Conservation (phyloP, 148 eudicot genomes). For the Gaultheria prostrata region DNA sequence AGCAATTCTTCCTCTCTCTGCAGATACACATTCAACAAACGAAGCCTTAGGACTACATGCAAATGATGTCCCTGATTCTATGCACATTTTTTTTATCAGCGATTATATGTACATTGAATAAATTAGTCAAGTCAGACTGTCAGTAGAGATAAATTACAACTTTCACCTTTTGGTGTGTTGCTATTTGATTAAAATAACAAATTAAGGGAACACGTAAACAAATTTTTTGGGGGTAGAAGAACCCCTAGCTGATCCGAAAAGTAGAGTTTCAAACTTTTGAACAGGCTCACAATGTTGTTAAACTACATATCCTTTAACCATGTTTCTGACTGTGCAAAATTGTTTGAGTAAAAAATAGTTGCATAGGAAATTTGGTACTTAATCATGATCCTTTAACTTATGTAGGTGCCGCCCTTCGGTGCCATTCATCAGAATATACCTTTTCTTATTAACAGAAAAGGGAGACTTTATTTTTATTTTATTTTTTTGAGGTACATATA, state of each 20-base stretch:
- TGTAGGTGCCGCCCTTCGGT: neutral
- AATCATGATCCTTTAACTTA: no score
- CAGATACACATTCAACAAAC: neutral
- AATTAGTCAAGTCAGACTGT: neutral
- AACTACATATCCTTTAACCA: neutral
- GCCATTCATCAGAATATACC: neutral
- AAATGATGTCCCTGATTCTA: neutral
- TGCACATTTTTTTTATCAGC: neutral
- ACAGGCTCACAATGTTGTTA: neutral
- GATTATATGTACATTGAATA: neutral
- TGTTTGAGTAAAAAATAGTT: neutral
- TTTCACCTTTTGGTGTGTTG: neutral
- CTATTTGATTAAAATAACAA: neutral
- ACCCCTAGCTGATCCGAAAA: neutral
- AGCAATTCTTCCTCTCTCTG: slow-evolving; percentile 94
- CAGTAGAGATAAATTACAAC: neutral
- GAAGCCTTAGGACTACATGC: neutral
- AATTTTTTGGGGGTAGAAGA: neutral
- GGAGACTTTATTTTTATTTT: no score
- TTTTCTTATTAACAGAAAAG: no score
- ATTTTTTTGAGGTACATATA: neutral
- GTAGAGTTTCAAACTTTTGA: neutral
- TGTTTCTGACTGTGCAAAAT: neutral
- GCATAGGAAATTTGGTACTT: neutral
- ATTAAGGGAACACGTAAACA: neutral